Evolutionary conservation across 1,284 basidiomycete species (phyloP), one percentile per base, ranked within the genome.

Genomic region (Austroboletus novae-zelandiae): DNA sequence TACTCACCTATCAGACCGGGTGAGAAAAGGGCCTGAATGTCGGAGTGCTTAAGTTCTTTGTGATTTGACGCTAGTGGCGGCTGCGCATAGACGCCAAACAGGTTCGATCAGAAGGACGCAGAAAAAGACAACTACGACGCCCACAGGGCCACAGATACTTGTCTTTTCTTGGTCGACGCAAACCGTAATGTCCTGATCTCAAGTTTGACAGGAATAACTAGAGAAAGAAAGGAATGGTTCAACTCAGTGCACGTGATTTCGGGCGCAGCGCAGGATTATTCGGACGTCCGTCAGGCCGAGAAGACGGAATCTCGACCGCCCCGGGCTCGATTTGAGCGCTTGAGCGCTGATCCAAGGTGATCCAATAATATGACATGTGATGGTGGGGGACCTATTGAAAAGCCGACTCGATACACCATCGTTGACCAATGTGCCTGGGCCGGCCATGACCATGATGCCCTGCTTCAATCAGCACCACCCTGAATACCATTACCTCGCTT

Each of bases 141-240:
- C 36, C 43, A 31, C 35, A 18, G 23, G 10, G n/a, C 31, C 23
- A 13, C 23, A 27, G 29, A 25, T 34, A 51, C 49, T 37, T 36
- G 45, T n/a, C n/a, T 18, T 40, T 27, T 17, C 34, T 34, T 25
- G 15, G 42, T 42, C 40, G 54, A 40, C 32, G 31, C 35, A 31
- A 34, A 41, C 27, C 25, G n/a, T 41, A 41, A 39, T 7, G 45
- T 35, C 5, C 20, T 31, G 27, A 52, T 45, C 47, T 55, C 32
- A 47, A 48, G 47, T 42, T 42, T 35, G 23, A 52, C 48, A 53
- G 47, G 42, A n/a, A 46, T 20, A 11, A 45, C 25, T n/a, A 35
- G 11, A 31, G n/a, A 20, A 35, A 20, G 36, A 32, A 29, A 41
- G 20, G 20, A 23, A 23, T 23, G 20, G 20, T 23, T 23, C 20